These are phyloP conservation scores for Alternaria conjuncta DNA, from an alignment of 2,329 filamentous ascomycete species.

Conservation along the genomic window DNA sequence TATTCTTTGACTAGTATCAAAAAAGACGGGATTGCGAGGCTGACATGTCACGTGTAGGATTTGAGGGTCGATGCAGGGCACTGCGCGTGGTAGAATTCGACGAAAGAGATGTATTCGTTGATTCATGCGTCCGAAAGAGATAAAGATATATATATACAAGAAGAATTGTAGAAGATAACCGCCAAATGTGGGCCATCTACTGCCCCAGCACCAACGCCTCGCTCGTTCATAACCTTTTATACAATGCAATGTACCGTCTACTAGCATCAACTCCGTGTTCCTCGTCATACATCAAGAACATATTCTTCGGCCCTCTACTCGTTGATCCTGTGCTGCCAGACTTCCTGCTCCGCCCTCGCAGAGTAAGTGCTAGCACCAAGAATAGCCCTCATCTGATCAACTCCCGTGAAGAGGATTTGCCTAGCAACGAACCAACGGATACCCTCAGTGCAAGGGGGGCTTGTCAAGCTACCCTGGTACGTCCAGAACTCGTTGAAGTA, in stretches of 20 bases:
- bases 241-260: not conserved
- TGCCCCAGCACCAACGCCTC: not conserved
- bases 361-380: slow-evolving; percentile 55
- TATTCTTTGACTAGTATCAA: not conserved
- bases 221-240: not conserved
- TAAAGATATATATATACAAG: not conserved
- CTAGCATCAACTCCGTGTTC: too few species aligned
- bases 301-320: slow-evolving; percentile 21
- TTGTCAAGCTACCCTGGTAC: slow-evolving; percentile 57
- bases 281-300: not conserved
- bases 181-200: not conserved
- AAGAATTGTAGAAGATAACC: not conserved
- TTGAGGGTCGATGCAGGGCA: slow-evolving; percentile 54
- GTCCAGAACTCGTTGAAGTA: slow-evolving; percentile 57
- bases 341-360: slow-evolving; percentile 53
- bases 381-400: slow-evolving; percentile 57
- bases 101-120: not conserved
- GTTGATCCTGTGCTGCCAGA: slow-evolving; percentile 57
- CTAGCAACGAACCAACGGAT: slow-evolving; percentile 55
- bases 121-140: not conserved
- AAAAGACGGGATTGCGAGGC: not conserved
- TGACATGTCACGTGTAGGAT: slow-evolving; percentile 26
- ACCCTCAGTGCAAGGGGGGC: slow-evolving; percentile 57
- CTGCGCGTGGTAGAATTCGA: slow-evolving; percentile 34
- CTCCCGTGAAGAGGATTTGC: slow-evolving; percentile 52